Evolutionary conservation across 2,329 filamentous ascomycete genomes (phyloP).

Genomic region (Nothopassalora personata): DNA sequence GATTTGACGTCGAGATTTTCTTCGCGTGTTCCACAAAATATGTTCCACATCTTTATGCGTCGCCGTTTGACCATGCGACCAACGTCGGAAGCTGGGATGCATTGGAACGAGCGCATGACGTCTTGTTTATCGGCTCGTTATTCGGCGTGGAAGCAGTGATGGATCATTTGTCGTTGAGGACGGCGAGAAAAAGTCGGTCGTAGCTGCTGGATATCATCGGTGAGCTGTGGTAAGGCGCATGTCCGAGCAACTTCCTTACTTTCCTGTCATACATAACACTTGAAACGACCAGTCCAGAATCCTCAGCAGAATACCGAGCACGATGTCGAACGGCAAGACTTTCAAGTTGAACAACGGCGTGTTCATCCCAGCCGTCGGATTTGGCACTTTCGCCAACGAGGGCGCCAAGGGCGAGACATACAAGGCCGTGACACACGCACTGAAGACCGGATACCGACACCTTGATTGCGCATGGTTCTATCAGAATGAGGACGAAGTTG

Average conservation of each 20-base stretch:
- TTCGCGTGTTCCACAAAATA: not conserved
- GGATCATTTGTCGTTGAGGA: slow-evolving; percentile 2
- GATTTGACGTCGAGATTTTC: not conserved
- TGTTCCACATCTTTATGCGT: slow-evolving; percentile 2
- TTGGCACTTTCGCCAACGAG: slow-evolving; percentile 64
- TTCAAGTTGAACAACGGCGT: slow-evolving; percentile 55
- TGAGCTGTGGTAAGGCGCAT: not conserved
- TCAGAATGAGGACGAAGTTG: slow-evolving; percentile 51
- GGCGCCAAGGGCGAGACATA: slow-evolving; percentile 56
- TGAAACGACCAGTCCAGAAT: not conserved
- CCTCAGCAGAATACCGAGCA: slow-evolving; percentile 15
- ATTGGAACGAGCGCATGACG: not conserved
- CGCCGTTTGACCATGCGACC: slow-evolving; percentile 7
- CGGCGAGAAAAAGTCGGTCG: slow-evolving; percentile 7
- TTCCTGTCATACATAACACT: not conserved
- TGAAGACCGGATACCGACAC: slow-evolving; percentile 50
- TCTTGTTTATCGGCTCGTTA: not conserved
- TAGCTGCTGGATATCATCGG: slow-evolving; percentile 3
- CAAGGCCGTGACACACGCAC: slow-evolving; percentile 47
- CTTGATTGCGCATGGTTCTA: slow-evolving; percentile 55
- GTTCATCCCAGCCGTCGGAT: slow-evolving; percentile 58
- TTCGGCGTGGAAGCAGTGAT: not conserved
- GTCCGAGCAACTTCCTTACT: not conserved
- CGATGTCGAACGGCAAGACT: slow-evolving; percentile 52
- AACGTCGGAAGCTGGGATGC: slow-evolving; percentile 10